Conservation (phyloP, 108 stramenopile genomes). For the Bacterosira constricta region DNA sequence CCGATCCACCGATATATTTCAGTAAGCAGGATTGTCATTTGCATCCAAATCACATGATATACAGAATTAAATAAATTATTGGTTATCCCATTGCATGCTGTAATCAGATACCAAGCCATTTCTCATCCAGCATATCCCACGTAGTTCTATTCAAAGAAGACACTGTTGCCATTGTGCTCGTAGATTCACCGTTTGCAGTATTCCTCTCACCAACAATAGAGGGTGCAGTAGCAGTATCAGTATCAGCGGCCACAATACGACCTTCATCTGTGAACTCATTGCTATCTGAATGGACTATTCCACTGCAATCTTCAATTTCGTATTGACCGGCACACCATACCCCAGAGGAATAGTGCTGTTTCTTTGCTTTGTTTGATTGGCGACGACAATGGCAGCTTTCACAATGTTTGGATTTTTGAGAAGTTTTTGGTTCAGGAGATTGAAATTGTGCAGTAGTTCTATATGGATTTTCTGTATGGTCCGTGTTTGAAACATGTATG, state of each 20-base stretch:
- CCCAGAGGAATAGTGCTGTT: slow-evolving; percentile 27
- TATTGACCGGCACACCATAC: slow-evolving; percentile 39
- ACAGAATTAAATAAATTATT: too few species aligned
- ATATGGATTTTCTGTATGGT: too few species aligned
- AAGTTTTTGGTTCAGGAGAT: not conserved
- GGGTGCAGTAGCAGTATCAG: not conserved
- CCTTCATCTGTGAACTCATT: slow-evolving; percentile 10
- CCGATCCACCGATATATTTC: too few species aligned
- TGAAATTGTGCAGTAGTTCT: too few species aligned
- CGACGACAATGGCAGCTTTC: too few species aligned
- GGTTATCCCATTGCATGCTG: not conserved
- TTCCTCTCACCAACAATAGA: not conserved
- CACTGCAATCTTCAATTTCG: slow-evolving; percentile 30
- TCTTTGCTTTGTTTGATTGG: not conserved
- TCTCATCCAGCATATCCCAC: slow-evolving; percentile 35
- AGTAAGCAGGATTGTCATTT: too few species aligned
- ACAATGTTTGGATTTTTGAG: too few species aligned
- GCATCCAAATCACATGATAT: too few species aligned
- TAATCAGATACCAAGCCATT: slow-evolving; percentile 29
- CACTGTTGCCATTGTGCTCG: not conserved
- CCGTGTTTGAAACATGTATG: too few species aligned
- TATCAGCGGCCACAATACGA: not conserved
- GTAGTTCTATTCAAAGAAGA: slow-evolving; percentile 33
- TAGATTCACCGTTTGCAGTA: not conserved
- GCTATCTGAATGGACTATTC: slow-evolving; percentile 5